Conservation (phyloP, 108 stramenopile species). For the Pseudonitzschia multiseries region DNA sequence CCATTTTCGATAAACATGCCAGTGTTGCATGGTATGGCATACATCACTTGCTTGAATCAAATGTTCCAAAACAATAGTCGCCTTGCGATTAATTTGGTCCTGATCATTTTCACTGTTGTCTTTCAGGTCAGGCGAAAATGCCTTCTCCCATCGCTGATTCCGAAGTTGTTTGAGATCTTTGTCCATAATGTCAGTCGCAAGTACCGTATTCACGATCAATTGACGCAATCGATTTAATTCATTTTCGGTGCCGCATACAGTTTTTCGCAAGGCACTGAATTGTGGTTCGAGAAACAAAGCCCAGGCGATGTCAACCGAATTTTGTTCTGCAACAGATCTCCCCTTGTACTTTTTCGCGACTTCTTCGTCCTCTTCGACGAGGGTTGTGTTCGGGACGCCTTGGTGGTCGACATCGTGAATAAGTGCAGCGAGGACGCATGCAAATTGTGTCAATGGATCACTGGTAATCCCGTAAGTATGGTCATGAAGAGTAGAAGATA, state of each 20-base stretch:
- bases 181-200: constrained; percentile 40
- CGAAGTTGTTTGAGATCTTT: constrained; percentile 28
- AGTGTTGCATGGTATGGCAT: constrained; percentile 18
- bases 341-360: constrained; percentile 28
- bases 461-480: constrained; percentile 52
- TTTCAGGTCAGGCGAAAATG: constrained; percentile 15
- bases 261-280: constrained; percentile 19
- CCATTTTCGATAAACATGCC: constrained; percentile 21
- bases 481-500: constrained; percentile 26
- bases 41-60: constrained; percentile 20
- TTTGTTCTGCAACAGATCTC: constrained; percentile 43
- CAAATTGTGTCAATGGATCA: constrained; percentile 56
- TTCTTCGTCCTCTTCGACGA: constrained; percentile 31
- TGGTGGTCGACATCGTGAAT: constrained; percentile 56
- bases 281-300: constrained; percentile 32
- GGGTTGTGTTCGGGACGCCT: constrained; percentile 51
- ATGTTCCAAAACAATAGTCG: constrained; percentile 21
- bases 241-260: constrained; percentile 26
- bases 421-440: constrained; percentile 47
- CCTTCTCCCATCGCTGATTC: constrained; percentile 41
- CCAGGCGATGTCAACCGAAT: constrained; percentile 37
- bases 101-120: neutral
- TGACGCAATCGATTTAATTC: constrained; percentile 35
- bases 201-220: constrained; percentile 38
- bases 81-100: constrained; percentile 9